Percentiles rank a stretch among this genome's conserved stretches.
phyloP scores from a whole-genome alignment of 2,329 filamentous ascomycete genomes.

The Dichotomopilus funicola region DNA sequence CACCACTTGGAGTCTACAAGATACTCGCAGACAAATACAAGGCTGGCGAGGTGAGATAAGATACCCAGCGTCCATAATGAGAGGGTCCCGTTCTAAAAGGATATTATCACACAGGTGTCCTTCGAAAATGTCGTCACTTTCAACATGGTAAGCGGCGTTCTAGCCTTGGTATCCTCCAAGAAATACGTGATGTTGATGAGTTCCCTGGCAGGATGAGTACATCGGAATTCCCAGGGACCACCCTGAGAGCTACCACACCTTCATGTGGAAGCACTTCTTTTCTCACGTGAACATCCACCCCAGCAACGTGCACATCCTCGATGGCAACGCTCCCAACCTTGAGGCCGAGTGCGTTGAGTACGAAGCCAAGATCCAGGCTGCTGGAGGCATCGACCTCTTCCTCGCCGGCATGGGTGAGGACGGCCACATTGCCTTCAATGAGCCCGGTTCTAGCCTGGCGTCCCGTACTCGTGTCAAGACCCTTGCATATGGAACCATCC shows the following conservation, averaged over 20 bases:
- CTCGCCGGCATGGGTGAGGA: conserved; percentile 71
- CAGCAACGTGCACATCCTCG: conserved; percentile 63
- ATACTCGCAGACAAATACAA: conserved; percentile 58
- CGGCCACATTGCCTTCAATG: conserved; percentile 77
- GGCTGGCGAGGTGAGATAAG: conserved; percentile 38
- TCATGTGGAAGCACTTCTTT: conserved; percentile 81
- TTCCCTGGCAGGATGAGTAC: conserved; percentile 62
- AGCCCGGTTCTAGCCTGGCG: conserved; percentile 64
- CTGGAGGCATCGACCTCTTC: conserved; percentile 70
- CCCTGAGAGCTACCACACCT: conserved; percentile 71
- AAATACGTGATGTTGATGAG: not conserved
- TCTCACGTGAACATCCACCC: conserved; percentile 65
- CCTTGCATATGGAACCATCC: conserved; percentile 68
- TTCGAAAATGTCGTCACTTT: conserved; percentile 69
- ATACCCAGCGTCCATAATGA: not conserved
- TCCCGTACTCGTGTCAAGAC: conserved; percentile 71
- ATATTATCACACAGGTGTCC: conserved; percentile 20
- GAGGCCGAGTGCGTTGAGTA: conserved; percentile 66
- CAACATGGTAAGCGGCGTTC: conserved; percentile 31
- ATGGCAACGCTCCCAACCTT: conserved; percentile 64
- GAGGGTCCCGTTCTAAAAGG: not conserved
- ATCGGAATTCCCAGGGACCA: conserved; percentile 67
- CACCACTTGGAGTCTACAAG: conserved; percentile 62
- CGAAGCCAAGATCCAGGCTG: conserved; percentile 61
- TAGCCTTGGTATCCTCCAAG: too few species aligned